Evolutionary conservation across 1,284 basidiomycete species (phyloP), one percentile per base, ranked within the genome.

Genomic region (Volvariella surrecta): DNA sequence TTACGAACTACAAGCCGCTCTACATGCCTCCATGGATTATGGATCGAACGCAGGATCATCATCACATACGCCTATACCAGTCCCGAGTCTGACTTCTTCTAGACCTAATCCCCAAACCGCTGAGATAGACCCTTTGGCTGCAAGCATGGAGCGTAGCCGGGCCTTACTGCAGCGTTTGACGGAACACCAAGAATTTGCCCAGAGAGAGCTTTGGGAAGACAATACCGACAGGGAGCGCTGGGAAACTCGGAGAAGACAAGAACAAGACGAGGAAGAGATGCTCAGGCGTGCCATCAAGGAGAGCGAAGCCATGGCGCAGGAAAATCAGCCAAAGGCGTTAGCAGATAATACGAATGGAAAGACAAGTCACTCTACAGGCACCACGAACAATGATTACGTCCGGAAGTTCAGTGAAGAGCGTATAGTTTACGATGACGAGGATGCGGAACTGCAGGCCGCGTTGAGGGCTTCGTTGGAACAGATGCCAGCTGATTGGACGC

Each of bases 361-460:
- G 30, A 24, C 8, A 24, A n/a, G 28, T 15, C 16, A 16, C n/a
- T 13, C 30, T 7, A 7, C 37, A 20, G 2, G 8, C 20, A 6
- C 34, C 18, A 19, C 11, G 22, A 6, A 44, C 40, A 22, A 22
- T n/a, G 19, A 24, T 21, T 24, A 32, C 11, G 32, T 7, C 44
- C 51, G 39, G 48, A 54, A 41, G 48, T 49, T 42, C 48, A 50
- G 55, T 8, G 7, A 15, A 15, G 34, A 35, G n/a, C 20, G 62
- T 39, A 56, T 73, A 40, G 74, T 80, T 31, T 88, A 91, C 52
- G 89, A 92, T 52, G 88, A 93, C 51, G 90, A 93, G 51, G 90
- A 95, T 52, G 79, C 73, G 28, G 84, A 89, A 54, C 64, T 94
- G 30, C 86, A 93, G 60, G 87, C 88, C 17, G 91, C 91, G 10